Percentiles rank a stretch among this genome's conserved stretches.
These are phyloP conservation scores for Fomitopsis serialis DNA, from an alignment of 768 basidiomycete genomes.

Conservation along the genomic window DNA sequence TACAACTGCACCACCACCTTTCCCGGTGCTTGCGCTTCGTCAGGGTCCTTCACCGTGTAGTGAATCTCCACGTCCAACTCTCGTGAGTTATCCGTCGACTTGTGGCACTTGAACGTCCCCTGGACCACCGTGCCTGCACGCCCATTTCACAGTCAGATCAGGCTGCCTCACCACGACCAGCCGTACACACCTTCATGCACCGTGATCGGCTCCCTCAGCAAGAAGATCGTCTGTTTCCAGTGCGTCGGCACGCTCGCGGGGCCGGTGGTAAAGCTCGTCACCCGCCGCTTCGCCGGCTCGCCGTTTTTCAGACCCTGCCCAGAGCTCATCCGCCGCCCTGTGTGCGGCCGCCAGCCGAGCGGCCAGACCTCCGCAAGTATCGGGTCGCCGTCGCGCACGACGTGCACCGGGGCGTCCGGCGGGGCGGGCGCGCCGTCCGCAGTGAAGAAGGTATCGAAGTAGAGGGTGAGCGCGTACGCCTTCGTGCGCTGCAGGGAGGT, in stretches of 20 bases:
- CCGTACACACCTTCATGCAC: slow-evolving; percentile 60
- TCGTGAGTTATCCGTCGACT: slow-evolving; percentile 74
- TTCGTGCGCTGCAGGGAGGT: slow-evolving; percentile 56
- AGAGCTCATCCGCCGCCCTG: slow-evolving; percentile 53
- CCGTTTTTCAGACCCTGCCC: slow-evolving; percentile 34
- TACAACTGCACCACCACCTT: slow-evolving; percentile 71
- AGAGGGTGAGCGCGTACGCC: slow-evolving; percentile 77
- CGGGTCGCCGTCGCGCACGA: slow-evolving; percentile 54
- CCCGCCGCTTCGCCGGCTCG: slow-evolving; percentile 33
- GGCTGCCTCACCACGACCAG: not conserved
- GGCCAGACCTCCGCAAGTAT: slow-evolving; percentile 77
- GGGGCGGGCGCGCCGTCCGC: slow-evolving; percentile 48
- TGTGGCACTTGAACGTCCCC: slow-evolving; percentile 81
- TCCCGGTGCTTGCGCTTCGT: slow-evolving; percentile 21
- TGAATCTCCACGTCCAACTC: slow-evolving; percentile 93
- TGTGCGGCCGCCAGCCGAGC: slow-evolving; percentile 59
- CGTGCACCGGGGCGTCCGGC: slow-evolving; percentile 44
- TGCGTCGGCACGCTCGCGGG: slow-evolving; percentile 85
- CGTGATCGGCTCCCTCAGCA: slow-evolving; percentile 74
- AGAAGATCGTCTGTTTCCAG: slow-evolving; percentile 94
- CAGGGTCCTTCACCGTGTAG: slow-evolving; percentile 45
- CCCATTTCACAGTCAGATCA: not conserved
- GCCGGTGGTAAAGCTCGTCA: slow-evolving; percentile 86
- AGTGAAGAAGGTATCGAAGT: slow-evolving; percentile 95
- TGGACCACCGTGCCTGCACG: slow-evolving; percentile 60